These are phyloP conservation scores for Psilocybe sp. DNA, from an alignment of 768 basidiomycete species.

Conservation along the genomic window DNA sequence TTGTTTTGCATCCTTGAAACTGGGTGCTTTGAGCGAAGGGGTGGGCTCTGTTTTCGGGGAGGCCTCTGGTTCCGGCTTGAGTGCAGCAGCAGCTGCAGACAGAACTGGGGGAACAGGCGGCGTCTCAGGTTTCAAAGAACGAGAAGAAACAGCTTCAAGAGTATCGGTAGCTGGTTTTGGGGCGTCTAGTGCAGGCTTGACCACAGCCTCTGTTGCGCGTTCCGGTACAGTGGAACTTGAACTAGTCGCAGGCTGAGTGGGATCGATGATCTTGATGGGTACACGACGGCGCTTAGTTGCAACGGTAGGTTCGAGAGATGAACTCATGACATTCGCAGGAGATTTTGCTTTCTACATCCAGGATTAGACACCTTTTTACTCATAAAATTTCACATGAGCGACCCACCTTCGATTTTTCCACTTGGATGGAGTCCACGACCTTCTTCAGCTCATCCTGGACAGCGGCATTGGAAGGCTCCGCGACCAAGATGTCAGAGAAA, in stretches of 20 bases:
- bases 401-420: conserved; percentile 33
- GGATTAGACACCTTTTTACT: background rate
- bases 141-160: conserved; percentile 22
- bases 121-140: conserved; percentile 19
- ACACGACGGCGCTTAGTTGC: conserved; percentile 51
- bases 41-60: background rate
- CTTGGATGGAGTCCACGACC: conserved; percentile 38
- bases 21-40: conserved; percentile 15
- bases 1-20: conserved; percentile 62
- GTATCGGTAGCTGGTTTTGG: conserved; percentile 1
- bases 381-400: background rate
- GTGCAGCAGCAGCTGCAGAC: background rate
- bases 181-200: background rate
- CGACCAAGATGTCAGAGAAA: conserved; percentile 48
- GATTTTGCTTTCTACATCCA: conserved; percentile 24
- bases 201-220: background rate
- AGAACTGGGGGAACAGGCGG: conserved; percentile 3
- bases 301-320: conserved; percentile 10
- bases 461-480: conserved; percentile 65
- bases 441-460: conserved; percentile 62
- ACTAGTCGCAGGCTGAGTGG: conserved; percentile 7
- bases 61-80: background rate
- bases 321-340: conserved; percentile 13
- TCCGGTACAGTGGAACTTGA: background rate
- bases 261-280: conserved; percentile 61